Percentiles rank a stretch among this genome's conserved stretches.
These are phyloP conservation scores for Porphyrellus sp. DNA, from an alignment of 1,284 basidiomycete species.

Conservation along the genomic window DNA sequence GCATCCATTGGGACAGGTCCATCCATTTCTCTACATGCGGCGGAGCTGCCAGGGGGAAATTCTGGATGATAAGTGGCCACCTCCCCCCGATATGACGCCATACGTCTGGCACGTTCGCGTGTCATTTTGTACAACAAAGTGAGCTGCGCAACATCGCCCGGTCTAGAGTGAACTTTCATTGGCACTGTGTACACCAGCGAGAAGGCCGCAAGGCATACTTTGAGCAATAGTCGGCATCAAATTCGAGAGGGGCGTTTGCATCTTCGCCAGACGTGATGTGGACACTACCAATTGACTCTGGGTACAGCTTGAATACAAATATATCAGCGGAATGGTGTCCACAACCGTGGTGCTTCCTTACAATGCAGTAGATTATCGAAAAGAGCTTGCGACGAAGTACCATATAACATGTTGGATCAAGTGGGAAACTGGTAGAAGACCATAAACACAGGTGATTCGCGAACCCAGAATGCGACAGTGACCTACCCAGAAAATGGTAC, in stretches of 20 bases:
- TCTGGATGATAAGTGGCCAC: slow-evolving; percentile 42
- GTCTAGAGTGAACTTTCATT: neutral
- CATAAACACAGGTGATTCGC: neutral
- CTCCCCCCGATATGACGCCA: slow-evolving; percentile 55
- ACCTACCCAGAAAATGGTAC: slow-evolving; percentile 2
- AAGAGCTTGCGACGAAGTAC: slow-evolving; percentile 12
- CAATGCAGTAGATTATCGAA: slow-evolving; percentile 10
- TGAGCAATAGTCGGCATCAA: slow-evolving; percentile 16
- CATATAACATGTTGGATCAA: neutral
- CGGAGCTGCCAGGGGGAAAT: slow-evolving; percentile 46
- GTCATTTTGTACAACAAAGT: slow-evolving; percentile 36
- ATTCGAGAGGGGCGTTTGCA: slow-evolving; percentile 20
- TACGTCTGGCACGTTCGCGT: slow-evolving; percentile 46
- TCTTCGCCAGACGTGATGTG: slow-evolving; percentile 32
- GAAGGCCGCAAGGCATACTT: too few relatives aligned
- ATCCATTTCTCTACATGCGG: slow-evolving; percentile 33
- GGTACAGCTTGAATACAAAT: slow-evolving; percentile 25
- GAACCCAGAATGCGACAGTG: neutral
- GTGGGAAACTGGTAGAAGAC: slow-evolving; percentile 5
- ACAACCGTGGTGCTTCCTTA: neutral
- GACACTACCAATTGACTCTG: slow-evolving; percentile 28
- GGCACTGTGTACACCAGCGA: neutral
- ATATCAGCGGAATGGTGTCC: neutral
- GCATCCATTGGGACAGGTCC: slow-evolving; percentile 41
- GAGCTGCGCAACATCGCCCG: slow-evolving; percentile 1